A percentile compares a stretch with the other conserved stretches of the same genome.
Evolutionary conservation across 1,284 basidiomycete genomes (phyloP).

Genomic region (Athelia psychrophila): DNA sequence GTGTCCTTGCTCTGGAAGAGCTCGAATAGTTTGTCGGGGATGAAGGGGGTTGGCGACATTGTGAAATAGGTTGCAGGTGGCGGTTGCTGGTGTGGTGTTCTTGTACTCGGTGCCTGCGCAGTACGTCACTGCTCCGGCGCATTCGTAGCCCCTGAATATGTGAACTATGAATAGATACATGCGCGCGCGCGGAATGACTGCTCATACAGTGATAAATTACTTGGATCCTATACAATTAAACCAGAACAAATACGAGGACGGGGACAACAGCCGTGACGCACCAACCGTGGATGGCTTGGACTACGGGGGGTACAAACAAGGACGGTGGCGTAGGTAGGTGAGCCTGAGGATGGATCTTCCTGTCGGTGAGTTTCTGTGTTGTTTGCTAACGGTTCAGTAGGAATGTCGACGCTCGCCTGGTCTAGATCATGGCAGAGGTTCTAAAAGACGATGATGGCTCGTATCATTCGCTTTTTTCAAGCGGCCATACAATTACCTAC

Average conservation of each 20-base stretch:
- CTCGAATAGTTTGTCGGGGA: neutral
- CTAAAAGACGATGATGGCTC: slow-evolving; percentile 39
- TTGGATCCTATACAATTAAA: no score
- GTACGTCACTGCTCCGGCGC: no score
- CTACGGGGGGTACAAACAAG: slow-evolving; percentile 58
- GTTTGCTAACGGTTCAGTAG: slow-evolving; percentile 23
- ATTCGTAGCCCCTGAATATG: no score
- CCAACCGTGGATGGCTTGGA: slow-evolving; percentile 82
- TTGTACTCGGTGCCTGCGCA: no score
- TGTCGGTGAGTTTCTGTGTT: slow-evolving; percentile 36
- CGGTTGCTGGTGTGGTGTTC: no score
- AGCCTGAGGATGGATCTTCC: slow-evolving; percentile 55
- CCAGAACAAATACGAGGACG: slow-evolving; percentile 85
- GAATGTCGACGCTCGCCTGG: slow-evolving; percentile 56
- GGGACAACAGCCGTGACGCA: slow-evolving; percentile 74
- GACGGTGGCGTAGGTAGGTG: slow-evolving; percentile 41
- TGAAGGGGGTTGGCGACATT: neutral
- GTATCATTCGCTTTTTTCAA: no score
- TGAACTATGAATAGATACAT: no score
- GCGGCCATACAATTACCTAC: no score
- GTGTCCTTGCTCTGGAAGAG: neutral
- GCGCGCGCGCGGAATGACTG: no score
- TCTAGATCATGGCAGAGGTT: slow-evolving; percentile 56
- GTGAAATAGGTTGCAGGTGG: no score
- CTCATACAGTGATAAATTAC: no score